These are phyloP conservation scores for Stagonosporopsis chrysanthemi DNA, from an alignment of 2,329 filamentous ascomycete species.

Conservation along the genomic window DNA sequence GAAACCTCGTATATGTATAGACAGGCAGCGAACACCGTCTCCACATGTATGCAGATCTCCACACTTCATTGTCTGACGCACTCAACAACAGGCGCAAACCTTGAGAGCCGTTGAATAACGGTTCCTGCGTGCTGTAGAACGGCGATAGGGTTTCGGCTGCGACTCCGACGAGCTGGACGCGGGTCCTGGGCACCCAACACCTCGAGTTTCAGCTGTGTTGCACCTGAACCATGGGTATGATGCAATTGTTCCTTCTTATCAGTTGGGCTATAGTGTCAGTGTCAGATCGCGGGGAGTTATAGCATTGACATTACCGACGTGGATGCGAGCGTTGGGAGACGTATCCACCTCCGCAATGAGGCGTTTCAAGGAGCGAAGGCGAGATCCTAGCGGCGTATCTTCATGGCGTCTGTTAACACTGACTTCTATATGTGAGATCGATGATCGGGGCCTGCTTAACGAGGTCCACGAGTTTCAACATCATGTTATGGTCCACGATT, in stretches of 20 bases:
- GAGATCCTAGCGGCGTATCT: background rate
- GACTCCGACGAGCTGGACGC: constrained; percentile 5
- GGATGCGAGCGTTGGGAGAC: background rate
- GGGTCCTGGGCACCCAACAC: background rate
- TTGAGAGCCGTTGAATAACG: constrained; percentile 1
- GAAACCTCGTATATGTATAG: background rate
- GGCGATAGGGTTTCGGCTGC: constrained; percentile 6
- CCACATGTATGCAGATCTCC: constrained; percentile 4
- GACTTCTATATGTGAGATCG: background rate
- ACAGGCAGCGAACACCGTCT: background rate
- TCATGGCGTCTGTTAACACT: background rate
- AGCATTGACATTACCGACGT: background rate
- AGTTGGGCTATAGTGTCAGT: background rate
- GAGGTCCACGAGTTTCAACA: background rate
- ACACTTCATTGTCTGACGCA: background rate
- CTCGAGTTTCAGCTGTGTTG: constrained; percentile 3
- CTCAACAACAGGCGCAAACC: background rate
- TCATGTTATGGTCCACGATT: background rate
- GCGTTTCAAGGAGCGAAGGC: constrained; percentile 6
- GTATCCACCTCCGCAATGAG: background rate
- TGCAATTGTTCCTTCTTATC: background rate
- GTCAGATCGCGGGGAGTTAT: background rate
- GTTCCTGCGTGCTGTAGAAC: background rate
- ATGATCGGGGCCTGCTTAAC: background rate
- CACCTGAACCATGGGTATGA: background rate